Conservation (phyloP, 805 yeast genomes). For the Saccharomycopsis sp. region DNA sequence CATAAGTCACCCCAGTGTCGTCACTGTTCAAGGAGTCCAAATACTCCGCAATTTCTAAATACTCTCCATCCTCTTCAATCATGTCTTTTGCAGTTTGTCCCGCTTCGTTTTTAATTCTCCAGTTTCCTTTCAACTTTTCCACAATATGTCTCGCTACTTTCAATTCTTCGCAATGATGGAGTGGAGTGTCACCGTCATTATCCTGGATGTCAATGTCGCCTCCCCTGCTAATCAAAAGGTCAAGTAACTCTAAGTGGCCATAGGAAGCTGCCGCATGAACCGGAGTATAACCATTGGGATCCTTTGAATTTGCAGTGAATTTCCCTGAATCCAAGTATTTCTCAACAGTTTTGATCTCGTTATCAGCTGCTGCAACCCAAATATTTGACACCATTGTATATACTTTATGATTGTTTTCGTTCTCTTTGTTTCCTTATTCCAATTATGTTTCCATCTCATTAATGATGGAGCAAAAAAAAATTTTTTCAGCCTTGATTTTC, state of each 20-base stretch:
- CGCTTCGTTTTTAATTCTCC: constrained; percentile 55
- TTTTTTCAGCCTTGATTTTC: background rate
- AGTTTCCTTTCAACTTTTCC: constrained; percentile 63
- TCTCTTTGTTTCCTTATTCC: background rate
- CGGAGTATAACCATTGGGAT: constrained; percentile 93
- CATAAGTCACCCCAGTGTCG: background rate
- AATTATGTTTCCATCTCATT: background rate
- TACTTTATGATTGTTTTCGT: background rate
- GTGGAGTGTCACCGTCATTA: constrained; percentile 89
- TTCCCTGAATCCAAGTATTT: constrained; percentile 43
- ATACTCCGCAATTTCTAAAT: constrained; percentile 68
- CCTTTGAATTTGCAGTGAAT: constrained; percentile 64
- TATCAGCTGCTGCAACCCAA: constrained; percentile 95
- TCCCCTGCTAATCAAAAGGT: constrained; percentile 39
- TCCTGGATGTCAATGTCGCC: constrained; percentile 79
- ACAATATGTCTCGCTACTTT: constrained; percentile 59
- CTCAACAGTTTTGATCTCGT: constrained; percentile 54
- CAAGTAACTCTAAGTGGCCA: constrained; percentile 65
- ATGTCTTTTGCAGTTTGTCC: constrained; percentile 63
- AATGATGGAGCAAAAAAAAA: background rate
- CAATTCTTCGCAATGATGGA: constrained; percentile 80
- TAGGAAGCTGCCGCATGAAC: constrained; percentile 97
- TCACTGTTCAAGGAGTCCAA: constrained; percentile 36
- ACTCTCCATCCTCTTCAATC: constrained; percentile 73
- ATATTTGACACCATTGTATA: constrained; percentile 43